A percentile compares a stretch with the other conserved stretches of the same genome.
phyloP scores from a whole-genome alignment of 176 grass and related monocot species.

The Juncus effusus region DNA sequence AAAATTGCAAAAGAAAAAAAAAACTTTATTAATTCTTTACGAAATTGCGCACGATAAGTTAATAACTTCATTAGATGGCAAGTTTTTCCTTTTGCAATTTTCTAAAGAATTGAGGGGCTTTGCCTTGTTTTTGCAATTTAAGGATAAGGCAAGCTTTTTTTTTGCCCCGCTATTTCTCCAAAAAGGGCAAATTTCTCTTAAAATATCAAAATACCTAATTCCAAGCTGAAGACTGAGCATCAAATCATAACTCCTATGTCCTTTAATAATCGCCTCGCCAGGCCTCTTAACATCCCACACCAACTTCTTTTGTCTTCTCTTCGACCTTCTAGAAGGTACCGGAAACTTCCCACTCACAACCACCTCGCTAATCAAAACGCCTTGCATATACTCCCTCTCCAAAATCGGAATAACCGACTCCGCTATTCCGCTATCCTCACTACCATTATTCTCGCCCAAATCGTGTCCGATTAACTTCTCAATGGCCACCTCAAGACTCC shows the following conservation, averaged over 20 bases:
- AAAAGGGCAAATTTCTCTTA: not conserved
- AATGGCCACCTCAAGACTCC: slow-evolving; percentile 89
- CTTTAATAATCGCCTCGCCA: slow-evolving; percentile 90
- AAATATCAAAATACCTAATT: slow-evolving; percentile 60
- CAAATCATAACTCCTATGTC: slow-evolving; percentile 93
- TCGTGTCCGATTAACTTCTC: slow-evolving; percentile 72
- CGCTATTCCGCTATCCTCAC: slow-evolving; percentile 35
- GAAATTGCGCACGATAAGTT: too few relatives aligned
- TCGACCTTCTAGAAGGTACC: slow-evolving; percentile 67
- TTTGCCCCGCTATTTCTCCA: not conserved
- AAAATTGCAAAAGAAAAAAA: too few relatives aligned
- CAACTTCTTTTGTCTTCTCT: slow-evolving; percentile 60
- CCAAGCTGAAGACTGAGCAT: slow-evolving; percentile 97
- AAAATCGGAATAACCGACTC: slow-evolving; percentile 64
- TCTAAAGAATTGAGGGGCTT: too few relatives aligned
- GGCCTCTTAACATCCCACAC: slow-evolving; percentile 81
- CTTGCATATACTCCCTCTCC: slow-evolving; percentile 98
- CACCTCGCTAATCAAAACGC: slow-evolving; percentile 92
- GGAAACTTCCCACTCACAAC: slow-evolving; percentile 61
- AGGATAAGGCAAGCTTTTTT: too few relatives aligned
- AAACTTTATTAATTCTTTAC: too few relatives aligned
- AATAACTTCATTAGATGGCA: too few relatives aligned
- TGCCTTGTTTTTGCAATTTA: too few relatives aligned
- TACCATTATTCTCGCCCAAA: slow-evolving; percentile 32
- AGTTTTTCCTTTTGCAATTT: too few relatives aligned